These are phyloP conservation scores for Globisporangium canariense DNA, from an alignment of 352 stramenopile genomes.

Conservation along the genomic window DNA sequence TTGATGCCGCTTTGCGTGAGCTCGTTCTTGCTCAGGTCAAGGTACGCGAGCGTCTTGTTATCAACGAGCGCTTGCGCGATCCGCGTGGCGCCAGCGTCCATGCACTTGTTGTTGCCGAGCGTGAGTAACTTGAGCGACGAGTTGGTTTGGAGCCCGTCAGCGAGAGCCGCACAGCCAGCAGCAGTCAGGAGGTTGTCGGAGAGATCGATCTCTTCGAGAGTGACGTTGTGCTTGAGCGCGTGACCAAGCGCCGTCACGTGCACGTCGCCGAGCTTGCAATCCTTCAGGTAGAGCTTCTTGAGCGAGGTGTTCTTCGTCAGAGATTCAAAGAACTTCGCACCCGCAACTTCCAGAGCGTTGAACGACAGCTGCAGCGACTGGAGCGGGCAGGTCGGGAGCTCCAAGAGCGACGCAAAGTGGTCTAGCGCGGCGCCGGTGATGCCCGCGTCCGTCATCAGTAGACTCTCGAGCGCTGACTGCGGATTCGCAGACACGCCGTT, in stretches of 20 bases:
- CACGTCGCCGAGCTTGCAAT: constrained; percentile 52
- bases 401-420: constrained; percentile 41
- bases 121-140: constrained; percentile 37
- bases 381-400: constrained; percentile 41
- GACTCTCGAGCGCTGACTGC: constrained; percentile 25
- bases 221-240: constrained; percentile 45
- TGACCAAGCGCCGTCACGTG: constrained; percentile 36
- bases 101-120: constrained; percentile 59
- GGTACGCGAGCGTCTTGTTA: constrained; percentile 41
- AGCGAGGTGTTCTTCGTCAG: constrained; percentile 60
- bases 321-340: constrained; percentile 49
- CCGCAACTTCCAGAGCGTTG: constrained; percentile 42
- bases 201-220: constrained; percentile 57
- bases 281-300: constrained; percentile 58
- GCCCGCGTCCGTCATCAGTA: constrained; percentile 43
- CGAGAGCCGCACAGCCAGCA: constrained; percentile 32
- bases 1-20: constrained; percentile 49
- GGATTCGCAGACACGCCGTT: constrained; percentile 38
- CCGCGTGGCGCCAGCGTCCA: constrained; percentile 41
- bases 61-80: constrained; percentile 33
- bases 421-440: constrained; percentile 48
- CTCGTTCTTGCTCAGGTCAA: constrained; percentile 73
- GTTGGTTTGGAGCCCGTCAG: constrained; percentile 45
- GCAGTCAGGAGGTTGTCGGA: constrained; percentile 63
- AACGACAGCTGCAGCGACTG: constrained; percentile 68